Evolutionary conservation across 352 stramenopile species (phyloP).

Genomic region (Phytophthora aleatoria): DNA sequence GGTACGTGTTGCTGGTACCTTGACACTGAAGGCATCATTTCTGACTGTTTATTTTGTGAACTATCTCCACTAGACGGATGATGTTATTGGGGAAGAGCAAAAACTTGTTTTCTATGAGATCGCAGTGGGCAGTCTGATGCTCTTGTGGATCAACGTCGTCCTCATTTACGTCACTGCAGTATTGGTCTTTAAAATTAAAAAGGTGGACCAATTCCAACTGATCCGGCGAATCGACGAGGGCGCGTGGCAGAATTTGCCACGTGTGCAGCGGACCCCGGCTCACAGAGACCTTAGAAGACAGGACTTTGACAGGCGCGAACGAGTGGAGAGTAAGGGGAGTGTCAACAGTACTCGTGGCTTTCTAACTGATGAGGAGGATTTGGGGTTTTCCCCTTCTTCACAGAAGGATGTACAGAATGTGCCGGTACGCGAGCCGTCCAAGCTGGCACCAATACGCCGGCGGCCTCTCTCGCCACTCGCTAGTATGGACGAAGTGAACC

Average conservation of each 20-base stretch:
- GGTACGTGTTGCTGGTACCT: constrained; percentile 31
- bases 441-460: constrained; percentile 23
- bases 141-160: constrained; percentile 89
- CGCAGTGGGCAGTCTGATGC: constrained; percentile 77
- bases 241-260: constrained; percentile 81
- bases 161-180: constrained; percentile 89
- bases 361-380: constrained; percentile 18
- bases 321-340: constrained; percentile 49
- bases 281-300: constrained; percentile 19
- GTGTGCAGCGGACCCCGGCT: constrained; percentile 66
- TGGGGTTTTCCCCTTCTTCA: constrained; percentile 3
- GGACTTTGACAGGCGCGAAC: constrained; percentile 20
- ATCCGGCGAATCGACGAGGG: constrained; percentile 79
- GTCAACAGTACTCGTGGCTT: constrained; percentile 40
- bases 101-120: constrained; percentile 90
- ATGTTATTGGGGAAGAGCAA: constrained; percentile 81
- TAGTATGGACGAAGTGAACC: constrained; percentile 19
- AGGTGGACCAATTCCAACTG: constrained; percentile 85
- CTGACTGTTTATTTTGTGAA: constrained; percentile 1
- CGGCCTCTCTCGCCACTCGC: constrained; percentile 16
- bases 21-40: not conserved
- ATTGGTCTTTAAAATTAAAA: constrained; percentile 90
- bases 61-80: constrained; percentile 42
- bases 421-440: not conserved
- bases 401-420: constrained; percentile 12